Percentiles rank a stretch among this genome's conserved stretches.
These are phyloP conservation scores for Malassezia furfur DNA, from an alignment of 1,284 basidiomycete species.

Conservation along the genomic window DNA sequence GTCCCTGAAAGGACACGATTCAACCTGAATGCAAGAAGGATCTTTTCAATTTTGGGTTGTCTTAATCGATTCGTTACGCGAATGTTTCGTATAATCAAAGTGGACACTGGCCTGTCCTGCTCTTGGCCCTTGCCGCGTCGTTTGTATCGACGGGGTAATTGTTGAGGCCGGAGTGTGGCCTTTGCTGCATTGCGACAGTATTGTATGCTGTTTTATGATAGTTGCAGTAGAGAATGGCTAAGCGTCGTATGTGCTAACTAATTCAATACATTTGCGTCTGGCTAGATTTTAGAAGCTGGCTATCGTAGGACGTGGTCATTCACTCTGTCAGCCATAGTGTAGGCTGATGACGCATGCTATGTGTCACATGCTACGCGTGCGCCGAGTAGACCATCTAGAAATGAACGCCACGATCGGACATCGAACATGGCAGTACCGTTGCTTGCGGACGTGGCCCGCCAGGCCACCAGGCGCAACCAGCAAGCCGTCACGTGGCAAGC, in stretches of 20 bases:
- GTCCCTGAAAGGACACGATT: neutral
- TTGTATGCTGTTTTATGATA: neutral
- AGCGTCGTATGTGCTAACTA: neutral
- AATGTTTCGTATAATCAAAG: conserved; percentile 2
- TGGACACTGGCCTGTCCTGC: neutral
- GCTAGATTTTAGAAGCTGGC: neutral
- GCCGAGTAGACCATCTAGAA: no score
- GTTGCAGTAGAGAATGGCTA: neutral
- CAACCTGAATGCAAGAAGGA: no score
- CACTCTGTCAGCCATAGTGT: neutral
- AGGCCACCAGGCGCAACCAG: neutral
- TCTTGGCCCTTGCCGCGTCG: neutral
- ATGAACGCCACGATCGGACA: no score
- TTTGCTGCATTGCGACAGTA: neutral
- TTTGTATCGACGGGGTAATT: neutral
- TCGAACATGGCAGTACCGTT: no score
- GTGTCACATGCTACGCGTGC: neutral
- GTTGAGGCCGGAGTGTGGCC: neutral
- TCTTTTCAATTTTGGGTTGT: no score
- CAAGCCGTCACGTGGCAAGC: neutral
- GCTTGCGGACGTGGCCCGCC: no score
- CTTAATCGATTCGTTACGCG: conserved; percentile 4
- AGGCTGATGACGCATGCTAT: neutral
- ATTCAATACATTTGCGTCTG: neutral
- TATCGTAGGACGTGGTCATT: neutral